Conservation (phyloP, 805 yeast genomes). For the Starmerella floris region DNA sequence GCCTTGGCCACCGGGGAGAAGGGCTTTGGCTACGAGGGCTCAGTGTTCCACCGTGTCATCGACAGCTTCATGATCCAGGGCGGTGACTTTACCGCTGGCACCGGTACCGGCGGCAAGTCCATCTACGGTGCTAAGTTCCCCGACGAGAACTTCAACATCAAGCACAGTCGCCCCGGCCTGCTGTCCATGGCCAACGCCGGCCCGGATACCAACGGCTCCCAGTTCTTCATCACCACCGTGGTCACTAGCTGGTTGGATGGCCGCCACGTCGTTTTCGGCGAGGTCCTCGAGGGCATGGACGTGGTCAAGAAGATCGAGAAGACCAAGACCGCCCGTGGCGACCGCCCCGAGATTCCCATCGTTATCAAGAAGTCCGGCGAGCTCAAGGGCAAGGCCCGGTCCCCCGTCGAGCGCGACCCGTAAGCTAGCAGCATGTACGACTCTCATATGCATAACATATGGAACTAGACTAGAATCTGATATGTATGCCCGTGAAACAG, state of each 20-base stretch:
- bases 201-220: constrained; percentile 66
- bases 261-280: constrained; percentile 91
- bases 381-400: constrained; percentile 21
- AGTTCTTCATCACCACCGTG: constrained; percentile 89
- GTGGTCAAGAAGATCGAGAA: constrained; percentile 62
- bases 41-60: constrained; percentile 63
- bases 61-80: constrained; percentile 72
- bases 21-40: constrained; percentile 47
- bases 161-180: constrained; percentile 48
- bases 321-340: constrained; percentile 55
- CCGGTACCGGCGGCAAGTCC: constrained; percentile 66
- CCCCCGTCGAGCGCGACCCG: constrained; percentile 13
- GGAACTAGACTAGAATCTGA: not conserved
- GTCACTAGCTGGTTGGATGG: constrained; percentile 86
- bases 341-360: constrained; percentile 56
- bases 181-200: constrained; percentile 73
- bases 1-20: constrained; percentile 67
- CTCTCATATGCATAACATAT: not conserved
- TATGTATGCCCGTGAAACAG: not conserved
- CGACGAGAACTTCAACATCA: constrained; percentile 61
- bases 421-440: not conserved
- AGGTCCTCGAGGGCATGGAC: constrained; percentile 73
- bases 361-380: constrained; percentile 63
- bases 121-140: constrained; percentile 59
- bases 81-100: constrained; percentile 57